A percentile compares a stretch with the other conserved stretches of the same genome.
phyloP scores from a whole-genome alignment of 2,329 filamentous ascomycete species.

The Cladosporium sp. region DNA sequence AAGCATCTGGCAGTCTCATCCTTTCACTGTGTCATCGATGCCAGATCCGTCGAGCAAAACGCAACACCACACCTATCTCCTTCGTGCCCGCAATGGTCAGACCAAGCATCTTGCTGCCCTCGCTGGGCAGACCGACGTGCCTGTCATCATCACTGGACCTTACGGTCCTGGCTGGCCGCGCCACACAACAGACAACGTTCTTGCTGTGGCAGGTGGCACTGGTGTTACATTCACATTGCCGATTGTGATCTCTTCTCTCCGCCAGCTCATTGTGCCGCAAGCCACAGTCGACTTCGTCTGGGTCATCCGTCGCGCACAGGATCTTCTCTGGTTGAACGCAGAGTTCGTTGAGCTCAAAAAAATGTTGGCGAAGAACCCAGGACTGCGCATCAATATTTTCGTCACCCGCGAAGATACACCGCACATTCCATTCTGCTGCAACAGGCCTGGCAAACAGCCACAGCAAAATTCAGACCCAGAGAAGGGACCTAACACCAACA shows the following conservation, averaged over 20 bases:
- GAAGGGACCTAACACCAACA: slow-evolving; percentile 1
- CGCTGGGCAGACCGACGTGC: slow-evolving; percentile 29
- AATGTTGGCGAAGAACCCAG: slow-evolving; percentile 24
- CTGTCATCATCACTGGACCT: slow-evolving; percentile 59
- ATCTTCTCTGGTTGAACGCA: slow-evolving; percentile 55
- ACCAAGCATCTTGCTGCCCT: slow-evolving; percentile 53
- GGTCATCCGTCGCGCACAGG: slow-evolving; percentile 53
- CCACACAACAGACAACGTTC: slow-evolving; percentile 17
- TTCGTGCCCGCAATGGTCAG: slow-evolving; percentile 47
- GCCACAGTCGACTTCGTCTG: slow-evolving; percentile 62
- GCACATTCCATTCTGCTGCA: slow-evolving; percentile 10
- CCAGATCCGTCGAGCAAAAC: slow-evolving; percentile 31
- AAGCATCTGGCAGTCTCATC: slow-evolving; percentile 69
- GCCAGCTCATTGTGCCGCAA: slow-evolving; percentile 13
- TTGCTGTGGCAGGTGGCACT: slow-evolving; percentile 50
- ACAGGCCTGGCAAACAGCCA: slow-evolving; percentile 4
- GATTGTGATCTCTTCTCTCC: slow-evolving; percentile 44
- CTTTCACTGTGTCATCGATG: slow-evolving; percentile 61
- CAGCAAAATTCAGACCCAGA: background rate
- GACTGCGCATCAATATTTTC: slow-evolving; percentile 53
- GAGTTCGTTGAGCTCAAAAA: slow-evolving; percentile 52
- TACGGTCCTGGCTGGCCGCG: slow-evolving; percentile 45
- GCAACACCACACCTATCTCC: slow-evolving; percentile 34
- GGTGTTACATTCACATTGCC: slow-evolving; percentile 57
- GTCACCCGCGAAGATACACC: slow-evolving; percentile 50